phyloP scores from a whole-genome alignment of 2,329 filamentous ascomycete species.

The Westerdykella ornata region DNA sequence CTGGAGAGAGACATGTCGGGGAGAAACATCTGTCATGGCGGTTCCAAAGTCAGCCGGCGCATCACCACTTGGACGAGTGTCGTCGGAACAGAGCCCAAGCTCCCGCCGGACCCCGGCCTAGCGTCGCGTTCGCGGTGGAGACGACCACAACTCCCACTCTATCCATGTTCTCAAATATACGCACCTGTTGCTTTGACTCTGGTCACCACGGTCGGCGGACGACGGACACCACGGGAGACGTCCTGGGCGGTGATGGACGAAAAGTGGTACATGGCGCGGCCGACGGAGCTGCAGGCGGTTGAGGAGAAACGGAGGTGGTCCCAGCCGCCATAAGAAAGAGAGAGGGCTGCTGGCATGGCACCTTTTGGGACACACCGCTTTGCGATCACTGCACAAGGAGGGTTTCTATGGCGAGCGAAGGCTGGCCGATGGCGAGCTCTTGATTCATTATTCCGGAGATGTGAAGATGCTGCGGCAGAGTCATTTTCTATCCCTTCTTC shows the following conservation, averaged over 20 bases:
- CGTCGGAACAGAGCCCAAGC: background rate
- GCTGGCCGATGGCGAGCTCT: background rate
- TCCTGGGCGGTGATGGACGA: constrained; percentile 25
- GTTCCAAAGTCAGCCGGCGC: constrained; percentile 15
- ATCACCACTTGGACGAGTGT: background rate
- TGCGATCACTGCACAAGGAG: background rate
- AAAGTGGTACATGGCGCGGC: constrained; percentile 26
- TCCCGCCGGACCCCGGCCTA: constrained; percentile 3
- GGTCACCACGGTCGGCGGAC: background rate
- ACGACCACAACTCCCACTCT: no score
- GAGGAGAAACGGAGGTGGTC: constrained; percentile 11
- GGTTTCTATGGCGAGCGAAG: background rate
- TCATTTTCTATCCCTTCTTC: no score
- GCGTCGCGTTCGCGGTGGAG: constrained; percentile 1
- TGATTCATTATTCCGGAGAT: background rate
- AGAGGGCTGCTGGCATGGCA: background rate
- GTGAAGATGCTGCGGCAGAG: no score
- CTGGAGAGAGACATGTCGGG: background rate
- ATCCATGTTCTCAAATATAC: background rate
- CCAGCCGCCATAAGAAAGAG: background rate
- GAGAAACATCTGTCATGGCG: constrained; percentile 4
- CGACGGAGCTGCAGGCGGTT: constrained; percentile 23
- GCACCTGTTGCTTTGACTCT: constrained; percentile 2
- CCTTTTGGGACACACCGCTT: background rate
- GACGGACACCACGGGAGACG: constrained; percentile 3